Conservation (phyloP, 2,329 filamentous ascomycete genomes). For the Ustulina deusta region DNA sequence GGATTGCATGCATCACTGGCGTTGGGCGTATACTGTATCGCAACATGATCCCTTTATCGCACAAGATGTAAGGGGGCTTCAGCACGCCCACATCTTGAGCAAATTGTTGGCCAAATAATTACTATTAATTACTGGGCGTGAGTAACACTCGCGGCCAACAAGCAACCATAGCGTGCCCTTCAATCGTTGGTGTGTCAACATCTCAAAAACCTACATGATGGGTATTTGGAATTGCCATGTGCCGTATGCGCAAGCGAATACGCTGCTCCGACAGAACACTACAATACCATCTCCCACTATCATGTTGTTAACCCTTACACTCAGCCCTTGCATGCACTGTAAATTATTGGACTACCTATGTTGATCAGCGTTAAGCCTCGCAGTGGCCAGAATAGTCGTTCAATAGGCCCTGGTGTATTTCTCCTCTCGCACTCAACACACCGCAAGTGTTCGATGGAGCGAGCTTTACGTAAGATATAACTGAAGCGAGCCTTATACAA, state of each 20-base stretch:
- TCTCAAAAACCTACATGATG: constrained; percentile 24
- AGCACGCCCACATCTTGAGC: constrained; percentile 17
- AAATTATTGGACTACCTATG: constrained; percentile 1
- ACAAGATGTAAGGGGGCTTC: constrained; percentile 27
- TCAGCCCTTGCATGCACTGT: constrained; percentile 9
- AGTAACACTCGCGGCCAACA: constrained; percentile 33
- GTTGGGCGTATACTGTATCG: constrained; percentile 31
- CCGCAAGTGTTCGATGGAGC: constrained; percentile 10
- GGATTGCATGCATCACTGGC: constrained; percentile 34
- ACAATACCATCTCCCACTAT: neutral
- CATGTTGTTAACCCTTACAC: constrained; percentile 9
- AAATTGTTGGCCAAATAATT: constrained; percentile 34
- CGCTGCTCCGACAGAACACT: constrained; percentile 15
- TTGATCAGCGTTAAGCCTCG: neutral
- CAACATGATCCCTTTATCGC: constrained; percentile 3
- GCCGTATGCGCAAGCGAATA: constrained; percentile 18
- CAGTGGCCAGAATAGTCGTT: constrained; percentile 24
- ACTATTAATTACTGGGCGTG: constrained; percentile 40
- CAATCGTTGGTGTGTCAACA: constrained; percentile 27
- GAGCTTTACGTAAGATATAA: constrained; percentile 19
- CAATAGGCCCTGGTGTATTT: neutral
- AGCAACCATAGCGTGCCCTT: constrained; percentile 24
- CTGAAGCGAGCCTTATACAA: constrained; percentile 8
- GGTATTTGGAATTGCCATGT: constrained; percentile 39
- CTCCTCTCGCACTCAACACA: constrained; percentile 12